Evolutionary conservation across 2,329 filamentous ascomycete genomes (phyloP).

Genomic region (Fusarium torreyae): DNA sequence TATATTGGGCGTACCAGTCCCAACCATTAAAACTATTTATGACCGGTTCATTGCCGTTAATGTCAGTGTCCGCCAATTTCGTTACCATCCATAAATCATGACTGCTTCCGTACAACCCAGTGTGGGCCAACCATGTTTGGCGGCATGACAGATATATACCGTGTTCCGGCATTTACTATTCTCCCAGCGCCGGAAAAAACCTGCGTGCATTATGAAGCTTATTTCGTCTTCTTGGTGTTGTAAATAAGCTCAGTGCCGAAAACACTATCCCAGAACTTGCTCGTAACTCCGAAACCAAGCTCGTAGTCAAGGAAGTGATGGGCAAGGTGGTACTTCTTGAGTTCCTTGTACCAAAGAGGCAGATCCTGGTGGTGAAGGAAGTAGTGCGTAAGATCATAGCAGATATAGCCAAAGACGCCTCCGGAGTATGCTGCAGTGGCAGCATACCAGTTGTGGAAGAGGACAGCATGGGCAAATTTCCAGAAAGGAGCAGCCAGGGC

Average conservation of each 20-base stretch:
- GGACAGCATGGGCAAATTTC: constrained; percentile 86
- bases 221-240: constrained; percentile 54
- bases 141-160: constrained; percentile 39
- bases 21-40: constrained; percentile 47
- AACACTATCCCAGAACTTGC: constrained; percentile 92
- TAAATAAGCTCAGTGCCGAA: constrained; percentile 86
- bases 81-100: constrained; percentile 50
- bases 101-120: constrained; percentile 39
- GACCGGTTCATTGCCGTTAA: constrained; percentile 44
- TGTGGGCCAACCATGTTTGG: constrained; percentile 37
- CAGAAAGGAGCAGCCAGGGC: constrained; percentile 91
- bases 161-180: constrained; percentile 16
- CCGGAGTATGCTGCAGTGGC: constrained; percentile 87
- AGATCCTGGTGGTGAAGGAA: constrained; percentile 97
- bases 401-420: constrained; percentile 94
- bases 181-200: constrained; percentile 2
- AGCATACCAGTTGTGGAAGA: constrained; percentile 88
- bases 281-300: constrained; percentile 97
- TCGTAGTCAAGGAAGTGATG: constrained; percentile 99
- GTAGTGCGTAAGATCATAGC: constrained; percentile 98
- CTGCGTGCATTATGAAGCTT: constrained; percentile 21
- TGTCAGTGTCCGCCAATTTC: constrained; percentile 47
- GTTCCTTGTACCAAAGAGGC: constrained; percentile 87
- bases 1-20: constrained; percentile 42
- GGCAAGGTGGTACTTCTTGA: constrained; percentile 98